Evolutionary conservation across 495 filamentous ascomycete species (phyloP).

Genomic region (Viridothelium virens): DNA sequence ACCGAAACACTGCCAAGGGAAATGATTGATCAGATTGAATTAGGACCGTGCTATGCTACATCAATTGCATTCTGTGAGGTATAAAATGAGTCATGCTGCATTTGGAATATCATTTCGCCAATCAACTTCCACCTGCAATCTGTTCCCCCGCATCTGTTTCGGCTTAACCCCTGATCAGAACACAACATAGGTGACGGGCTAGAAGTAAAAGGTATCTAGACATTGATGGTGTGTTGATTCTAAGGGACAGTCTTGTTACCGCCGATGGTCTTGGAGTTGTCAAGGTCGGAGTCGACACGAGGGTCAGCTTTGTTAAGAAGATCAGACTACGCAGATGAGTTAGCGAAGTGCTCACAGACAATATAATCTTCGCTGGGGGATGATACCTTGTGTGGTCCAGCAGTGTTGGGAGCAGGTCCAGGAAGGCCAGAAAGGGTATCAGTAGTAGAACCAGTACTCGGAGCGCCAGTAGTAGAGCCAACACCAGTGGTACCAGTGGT

Average conservation of each 20-base stretch:
- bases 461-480: conserved; percentile 20
- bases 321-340: conserved; percentile 30
- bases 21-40: background rate
- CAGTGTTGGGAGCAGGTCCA: conserved; percentile 28
- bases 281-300: conserved; percentile 42
- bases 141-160: background rate
- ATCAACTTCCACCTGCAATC: background rate
- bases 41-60: background rate
- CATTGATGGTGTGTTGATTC: background rate
- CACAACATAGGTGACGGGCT: background rate
- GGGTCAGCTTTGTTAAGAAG: conserved; percentile 47
- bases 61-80: background rate
- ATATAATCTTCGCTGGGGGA: background rate
- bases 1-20: too few relatives aligned
- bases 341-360: background rate
- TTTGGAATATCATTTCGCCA: background rate
- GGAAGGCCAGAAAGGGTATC: conserved; percentile 15
- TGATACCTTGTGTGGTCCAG: conserved; percentile 40
- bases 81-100: background rate
- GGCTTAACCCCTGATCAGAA: background rate
- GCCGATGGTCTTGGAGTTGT: conserved; percentile 27
- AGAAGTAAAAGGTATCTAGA: background rate
- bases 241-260: conserved; percentile 22
- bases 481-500: conserved; percentile 15
- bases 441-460: conserved; percentile 13